phyloP scores from a whole-genome alignment of 176 grass and related monocot species.

The Oryza meyeriana region DNA sequence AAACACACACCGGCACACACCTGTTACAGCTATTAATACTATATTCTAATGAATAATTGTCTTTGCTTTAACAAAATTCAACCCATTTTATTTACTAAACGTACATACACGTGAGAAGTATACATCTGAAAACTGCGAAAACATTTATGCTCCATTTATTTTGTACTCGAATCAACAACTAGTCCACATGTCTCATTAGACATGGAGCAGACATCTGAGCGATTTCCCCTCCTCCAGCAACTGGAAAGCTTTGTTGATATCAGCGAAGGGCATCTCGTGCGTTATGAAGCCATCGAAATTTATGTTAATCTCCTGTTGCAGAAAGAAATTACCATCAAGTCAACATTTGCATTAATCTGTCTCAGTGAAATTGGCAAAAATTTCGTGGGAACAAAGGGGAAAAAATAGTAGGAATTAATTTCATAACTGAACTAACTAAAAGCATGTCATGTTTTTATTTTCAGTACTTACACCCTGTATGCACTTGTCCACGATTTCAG shows the following conservation, averaged over 20 bases:
- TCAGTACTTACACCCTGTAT: constrained; percentile 47
- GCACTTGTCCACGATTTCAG: constrained; percentile 59
- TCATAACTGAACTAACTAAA: no score
- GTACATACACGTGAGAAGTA: background rate
- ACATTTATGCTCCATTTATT: background rate
- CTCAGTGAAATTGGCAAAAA: background rate
- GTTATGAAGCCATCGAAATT: constrained; percentile 90
- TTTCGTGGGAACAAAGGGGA: no score
- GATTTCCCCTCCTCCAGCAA: constrained; percentile 71
- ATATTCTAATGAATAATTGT: background rate
- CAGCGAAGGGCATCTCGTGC: constrained; percentile 76
- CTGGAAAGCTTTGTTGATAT: constrained; percentile 73
- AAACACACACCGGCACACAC: no score
- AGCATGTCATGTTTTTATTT: no score
- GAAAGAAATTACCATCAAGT: background rate
- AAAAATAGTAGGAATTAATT: no score
- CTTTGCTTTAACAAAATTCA: background rate
- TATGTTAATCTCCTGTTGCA: constrained; percentile 53
- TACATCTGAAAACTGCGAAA: background rate
- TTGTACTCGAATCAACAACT: background rate
- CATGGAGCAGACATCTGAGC: constrained; percentile 67
- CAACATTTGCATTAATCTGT: background rate
- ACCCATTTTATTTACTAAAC: background rate
- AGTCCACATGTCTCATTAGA: background rate
- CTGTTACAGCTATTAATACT: background rate